phyloP scores from a whole-genome alignment of 768 basidiomycete genomes.

The Pulveroboletus frians region DNA sequence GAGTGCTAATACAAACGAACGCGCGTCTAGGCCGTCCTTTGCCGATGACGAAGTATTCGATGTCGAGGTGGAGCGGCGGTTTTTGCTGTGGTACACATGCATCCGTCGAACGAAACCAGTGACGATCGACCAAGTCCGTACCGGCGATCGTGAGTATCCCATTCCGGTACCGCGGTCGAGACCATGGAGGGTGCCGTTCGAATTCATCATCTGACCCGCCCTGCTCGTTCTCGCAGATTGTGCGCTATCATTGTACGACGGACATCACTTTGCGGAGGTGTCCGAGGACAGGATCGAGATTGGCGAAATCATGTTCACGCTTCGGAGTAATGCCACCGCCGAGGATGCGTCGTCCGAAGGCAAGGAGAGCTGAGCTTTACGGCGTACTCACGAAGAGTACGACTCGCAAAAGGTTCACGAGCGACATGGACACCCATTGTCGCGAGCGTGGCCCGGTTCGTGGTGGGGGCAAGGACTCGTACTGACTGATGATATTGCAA shows the following conservation, averaged over 20 bases:
- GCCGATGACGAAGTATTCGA: constrained; percentile 17
- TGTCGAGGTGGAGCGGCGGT: constrained; percentile 18
- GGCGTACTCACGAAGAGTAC: neutral
- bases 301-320: constrained; percentile 21
- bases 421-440: neutral
- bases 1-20: neutral
- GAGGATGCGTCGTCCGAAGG: neutral
- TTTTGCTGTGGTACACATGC: constrained; percentile 19
- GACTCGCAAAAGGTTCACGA: neutral
- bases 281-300: constrained; percentile 16
- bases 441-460: neutral
- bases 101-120: constrained; percentile 21
- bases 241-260: constrained; percentile 20
- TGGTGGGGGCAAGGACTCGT: neutral
- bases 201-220: neutral
- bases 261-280: constrained; percentile 3
- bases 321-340: constrained; percentile 1
- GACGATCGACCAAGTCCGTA: constrained; percentile 22
- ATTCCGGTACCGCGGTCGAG: neutral
- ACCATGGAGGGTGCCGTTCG: neutral
- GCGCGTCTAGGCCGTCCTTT: constrained; percentile 10
- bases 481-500: neutral
- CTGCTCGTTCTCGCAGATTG: constrained; percentile 11
- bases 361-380: neutral
- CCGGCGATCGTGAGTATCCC: constrained; percentile 13